phyloP scores from a whole-genome alignment of 352 stramenopile species.

The Pythium brassicae region DNA sequence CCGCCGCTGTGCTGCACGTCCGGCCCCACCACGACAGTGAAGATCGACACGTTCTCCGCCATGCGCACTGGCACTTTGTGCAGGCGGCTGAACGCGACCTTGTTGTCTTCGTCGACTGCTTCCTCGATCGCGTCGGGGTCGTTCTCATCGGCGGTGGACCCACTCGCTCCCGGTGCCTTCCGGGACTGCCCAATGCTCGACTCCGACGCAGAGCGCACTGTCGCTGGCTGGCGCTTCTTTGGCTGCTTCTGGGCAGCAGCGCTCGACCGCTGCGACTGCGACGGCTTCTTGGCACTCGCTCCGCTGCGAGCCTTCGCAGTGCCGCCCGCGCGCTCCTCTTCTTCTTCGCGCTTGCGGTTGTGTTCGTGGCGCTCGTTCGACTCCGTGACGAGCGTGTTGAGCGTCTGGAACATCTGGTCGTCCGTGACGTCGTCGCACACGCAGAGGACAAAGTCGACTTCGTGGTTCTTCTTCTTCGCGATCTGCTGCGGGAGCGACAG shows the following conservation, averaged over 20 bases:
- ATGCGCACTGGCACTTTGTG: conserved; percentile 72
- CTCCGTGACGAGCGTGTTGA: conserved; percentile 71
- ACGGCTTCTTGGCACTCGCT: conserved; percentile 11
- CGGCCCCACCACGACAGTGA: conserved; percentile 58
- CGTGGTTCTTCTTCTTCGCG: conserved; percentile 49
- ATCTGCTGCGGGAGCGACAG: conserved; percentile 67
- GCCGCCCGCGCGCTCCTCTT: conserved; percentile 21
- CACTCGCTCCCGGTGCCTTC: conserved; percentile 19
- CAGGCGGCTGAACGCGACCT: conserved; percentile 69
- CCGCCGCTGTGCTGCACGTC: conserved; percentile 69
- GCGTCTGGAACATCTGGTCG: conserved; percentile 89
- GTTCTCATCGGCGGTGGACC: conserved; percentile 32
- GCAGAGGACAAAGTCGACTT: conserved; percentile 87
- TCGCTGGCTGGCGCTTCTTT: conserved; percentile 11
- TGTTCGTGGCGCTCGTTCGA: conserved; percentile 68
- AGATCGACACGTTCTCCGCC: conserved; percentile 62
- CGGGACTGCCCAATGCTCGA: not conserved
- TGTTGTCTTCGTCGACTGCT: conserved; percentile 68
- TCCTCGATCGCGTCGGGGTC: conserved; percentile 53
- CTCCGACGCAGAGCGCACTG: conserved; percentile 5
- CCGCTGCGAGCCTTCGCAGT: conserved; percentile 19
- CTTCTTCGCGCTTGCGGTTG: conserved; percentile 30
- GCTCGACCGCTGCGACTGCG: conserved; percentile 7
- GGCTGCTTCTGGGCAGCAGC: not conserved
- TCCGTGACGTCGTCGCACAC: conserved; percentile 87